Base-by-base conservation (phyloP, 768 basidiomycete species). In the Chlorophyllum brunneum region DNA sequence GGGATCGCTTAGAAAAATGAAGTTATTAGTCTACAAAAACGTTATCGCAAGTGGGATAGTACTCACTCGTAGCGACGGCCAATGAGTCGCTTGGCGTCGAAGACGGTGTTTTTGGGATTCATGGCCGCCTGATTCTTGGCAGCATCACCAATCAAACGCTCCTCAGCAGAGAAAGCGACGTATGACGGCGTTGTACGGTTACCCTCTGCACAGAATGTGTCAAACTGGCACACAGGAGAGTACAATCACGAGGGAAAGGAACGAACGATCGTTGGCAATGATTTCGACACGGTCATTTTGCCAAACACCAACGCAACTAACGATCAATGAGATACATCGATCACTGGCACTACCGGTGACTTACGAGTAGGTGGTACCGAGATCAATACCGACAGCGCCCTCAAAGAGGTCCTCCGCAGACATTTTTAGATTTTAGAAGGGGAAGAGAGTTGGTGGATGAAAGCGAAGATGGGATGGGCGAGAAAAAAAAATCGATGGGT, bases 221-320 rank as follows among this genome's bases (percentile, higher is more conserved):
- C n/a, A n/a, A n/a, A n/a, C n/a, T n/a, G n/a, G n/a, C n/a, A n/a
- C n/a, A n/a, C n/a, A n/a, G n/a, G n/a, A n/a, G n/a, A n/a, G n/a
- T n/a, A n/a, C n/a, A n/a, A n/a, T n/a, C n/a, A n/a, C n/a, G 33
- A 40, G 13, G 30, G 29, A 48, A 51, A 50, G 38, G 31, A 11
- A 77, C 89, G 71, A 61, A 92, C 88, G 92, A 80, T 94, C 92
- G 65, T 94, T 94, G 76, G 92, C 88, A 69, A 98, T 98, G 78
- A 98, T 98, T 73, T 98, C 95, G 64, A 98, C 95, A 65, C 95
- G 93, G 82, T 98, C 95, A 73, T 97, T 94, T 82, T 95, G 92
- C 95, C 95, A 98, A 66, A 98, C 94, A 78, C 93, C 95, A 63
- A 98, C 95, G 70, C 95, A 98, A 42, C 93, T 95, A 34, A 31